A percentile compares a stretch with the other conserved stretches of the same genome.
phyloP scores from a whole-genome alignment of 2,329 filamentous ascomycete species.

The Myriosclerotinia duriaeana region DNA sequence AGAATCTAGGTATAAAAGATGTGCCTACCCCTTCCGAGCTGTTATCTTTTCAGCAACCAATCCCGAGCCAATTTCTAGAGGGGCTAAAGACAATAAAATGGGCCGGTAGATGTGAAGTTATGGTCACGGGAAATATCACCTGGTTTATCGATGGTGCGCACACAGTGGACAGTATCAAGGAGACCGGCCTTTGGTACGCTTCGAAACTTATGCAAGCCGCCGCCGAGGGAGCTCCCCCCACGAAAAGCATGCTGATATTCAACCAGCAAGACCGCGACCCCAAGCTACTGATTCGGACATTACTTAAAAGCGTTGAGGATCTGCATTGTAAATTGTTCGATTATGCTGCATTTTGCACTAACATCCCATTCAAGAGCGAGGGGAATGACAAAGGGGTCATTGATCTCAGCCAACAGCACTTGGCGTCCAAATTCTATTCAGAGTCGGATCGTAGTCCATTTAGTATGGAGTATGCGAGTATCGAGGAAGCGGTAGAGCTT shows the following conservation, averaged over 20 bases:
- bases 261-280: conserved; percentile 90
- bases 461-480: conserved; percentile 60
- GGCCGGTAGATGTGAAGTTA: conserved; percentile 73
- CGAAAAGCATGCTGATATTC: conserved; percentile 66
- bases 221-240: conserved; percentile 14
- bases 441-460: conserved; percentile 49
- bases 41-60: not conserved
- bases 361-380: conserved; percentile 56
- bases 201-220: conserved; percentile 39
- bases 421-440: conserved; percentile 61
- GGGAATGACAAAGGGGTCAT: conserved; percentile 42
- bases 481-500: conserved; percentile 64
- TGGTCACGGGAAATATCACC: conserved; percentile 55
- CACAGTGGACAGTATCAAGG: conserved; percentile 81
- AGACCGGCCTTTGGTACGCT: conserved; percentile 79
- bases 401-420: conserved; percentile 64
- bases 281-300: conserved; percentile 48
- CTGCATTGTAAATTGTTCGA: conserved; percentile 55
- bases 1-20: conserved; percentile 41
- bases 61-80: conserved; percentile 64
- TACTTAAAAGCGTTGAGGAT: not conserved
- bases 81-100: conserved; percentile 74
- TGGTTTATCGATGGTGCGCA: conserved; percentile 97
- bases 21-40: conserved; percentile 11
- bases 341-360: conserved; percentile 78